Conservation (phyloP, 1,284 basidiomycete genomes). For the Cryptococcus amylolentus region DNA sequence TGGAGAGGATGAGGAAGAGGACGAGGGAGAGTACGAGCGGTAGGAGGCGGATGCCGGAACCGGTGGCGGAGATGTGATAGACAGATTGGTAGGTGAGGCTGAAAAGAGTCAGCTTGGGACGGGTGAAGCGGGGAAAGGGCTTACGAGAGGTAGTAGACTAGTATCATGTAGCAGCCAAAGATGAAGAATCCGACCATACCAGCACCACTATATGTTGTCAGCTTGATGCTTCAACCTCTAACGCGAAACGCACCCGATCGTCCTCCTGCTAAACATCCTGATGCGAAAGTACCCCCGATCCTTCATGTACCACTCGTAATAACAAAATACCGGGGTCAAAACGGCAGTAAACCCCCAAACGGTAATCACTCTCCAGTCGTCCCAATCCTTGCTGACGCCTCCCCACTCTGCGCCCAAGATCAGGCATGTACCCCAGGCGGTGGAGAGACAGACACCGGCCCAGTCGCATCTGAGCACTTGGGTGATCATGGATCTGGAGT, state of each 20-base stretch:
- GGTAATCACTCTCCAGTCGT: slow-evolving; percentile 44
- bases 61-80: slow-evolving; percentile 44
- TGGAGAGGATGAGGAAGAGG: slow-evolving; percentile 38
- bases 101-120: not conserved
- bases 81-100: slow-evolving; percentile 39
- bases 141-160: slow-evolving; percentile 41
- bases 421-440: slow-evolving; percentile 37
- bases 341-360: slow-evolving; percentile 33
- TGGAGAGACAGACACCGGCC: slow-evolving; percentile 38
- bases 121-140: not conserved
- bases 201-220: slow-evolving; percentile 20
- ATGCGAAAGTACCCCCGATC: slow-evolving; percentile 49
- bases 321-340: slow-evolving; percentile 36
- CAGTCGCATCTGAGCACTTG: slow-evolving; percentile 44
- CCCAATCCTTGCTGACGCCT: slow-evolving; percentile 47
- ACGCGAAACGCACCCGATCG: slow-evolving; percentile 33
- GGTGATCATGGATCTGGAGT: slow-evolving; percentile 31
- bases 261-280: slow-evolving; percentile 39
- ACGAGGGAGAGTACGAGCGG: slow-evolving; percentile 47
- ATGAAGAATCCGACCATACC: slow-evolving; percentile 29
- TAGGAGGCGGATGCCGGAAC: slow-evolving; percentile 44
- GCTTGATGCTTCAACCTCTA: not conserved
- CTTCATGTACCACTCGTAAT: slow-evolving; percentile 45
- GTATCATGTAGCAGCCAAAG: slow-evolving; percentile 44
- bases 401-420: slow-evolving; percentile 47